A percentile compares a stretch with the other conserved stretches of the same genome.
Conservation (phyloP, 2,329 filamentous ascomycete species). For the Hymenoscyphus albidus region DNA sequence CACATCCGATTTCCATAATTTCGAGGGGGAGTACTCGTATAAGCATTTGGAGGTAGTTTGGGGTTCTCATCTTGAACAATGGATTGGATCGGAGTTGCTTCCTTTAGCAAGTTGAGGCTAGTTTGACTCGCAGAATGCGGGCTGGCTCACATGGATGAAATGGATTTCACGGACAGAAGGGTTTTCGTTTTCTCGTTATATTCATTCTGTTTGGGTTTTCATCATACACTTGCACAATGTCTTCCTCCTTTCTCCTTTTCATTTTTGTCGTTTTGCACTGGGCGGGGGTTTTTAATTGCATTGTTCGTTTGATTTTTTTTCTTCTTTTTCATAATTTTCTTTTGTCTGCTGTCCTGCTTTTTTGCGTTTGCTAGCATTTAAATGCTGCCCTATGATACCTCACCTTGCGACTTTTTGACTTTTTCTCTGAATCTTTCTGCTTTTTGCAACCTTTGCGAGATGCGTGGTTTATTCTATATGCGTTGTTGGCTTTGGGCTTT, state of each 20-base stretch:
- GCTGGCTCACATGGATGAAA: conserved; percentile 17
- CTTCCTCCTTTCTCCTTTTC: not conserved
- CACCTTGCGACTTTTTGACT: conserved; percentile 6
- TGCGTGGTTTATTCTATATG: not conserved
- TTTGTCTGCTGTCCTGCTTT: not conserved
- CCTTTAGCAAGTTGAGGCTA: conserved; percentile 16
- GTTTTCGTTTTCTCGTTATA: conserved; percentile 19
- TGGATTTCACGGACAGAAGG: conserved; percentile 18
- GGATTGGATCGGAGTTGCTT: conserved; percentile 21
- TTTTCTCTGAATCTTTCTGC: not conserved
- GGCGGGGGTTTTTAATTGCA: conserved; percentile 3
- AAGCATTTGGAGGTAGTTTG: conserved; percentile 32
- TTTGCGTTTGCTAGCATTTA: conserved; percentile 11
- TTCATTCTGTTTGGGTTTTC: conserved; percentile 18
- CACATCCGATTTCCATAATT: conserved; percentile 28
- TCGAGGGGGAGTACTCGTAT: not conserved
- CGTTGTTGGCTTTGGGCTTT: not conserved
- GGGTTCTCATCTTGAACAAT: conserved; percentile 16
- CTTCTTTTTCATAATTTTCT: not conserved
- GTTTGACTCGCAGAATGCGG: conserved; percentile 29
- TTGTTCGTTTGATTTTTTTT: conserved; percentile 5
- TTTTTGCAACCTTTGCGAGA: not conserved
- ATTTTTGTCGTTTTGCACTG: not conserved
- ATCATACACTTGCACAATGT: not conserved
- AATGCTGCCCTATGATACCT: conserved; percentile 18